Evolutionary conservation across 2,329 filamentous ascomycete genomes (phyloP), one percentile per base, ranked within the genome.

Genomic region (Botryotinia narcissicola): DNA sequence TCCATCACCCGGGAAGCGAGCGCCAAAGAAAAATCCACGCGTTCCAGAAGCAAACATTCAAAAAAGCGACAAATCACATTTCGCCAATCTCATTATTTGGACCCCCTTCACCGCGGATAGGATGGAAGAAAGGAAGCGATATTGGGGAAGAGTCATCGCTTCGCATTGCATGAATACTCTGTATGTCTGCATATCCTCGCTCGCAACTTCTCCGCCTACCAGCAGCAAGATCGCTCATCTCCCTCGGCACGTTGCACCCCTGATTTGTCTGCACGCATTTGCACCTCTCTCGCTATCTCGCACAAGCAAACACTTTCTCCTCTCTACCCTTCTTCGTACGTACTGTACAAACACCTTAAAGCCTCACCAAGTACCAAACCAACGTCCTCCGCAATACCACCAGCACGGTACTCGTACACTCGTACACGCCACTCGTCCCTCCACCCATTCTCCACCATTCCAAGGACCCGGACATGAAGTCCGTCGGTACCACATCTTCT

Each of bases 31-130:
- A 67, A 54, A 7, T 7, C 32, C 48, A 22, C 32, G 25, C 46
- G 4, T 57, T 69, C 48, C 66, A 69, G 66, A 57, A 69, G 48
- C 48, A 69, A 69, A 69, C 66, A 51, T 20, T 32, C 10, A 7
- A 7, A 51, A 51, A 72, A 22, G 40, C 48, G 63, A 73, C 71
- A 69, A 59, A 69, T 69, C 71, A 73, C 29, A 61, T 69, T 48
- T 61, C 71, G 71, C 40, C 42, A 69, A 69, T 73, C 71, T 73
- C 71, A 51, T 44, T 20, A 1, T 60, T 1, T 35, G 29, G 18
- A 22, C 7, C 20, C 20, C 29, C 32, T 35, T 10, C 57, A 60
- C 57, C 57, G 18, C 57, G 46, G 32, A 60, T 22, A 35, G 29
- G 57, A 35, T 10, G 5, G 18, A 57, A 16, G n/a, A 4, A 35